These are phyloP conservation scores for Fusarium anguioides DNA, from an alignment of 2,329 filamentous ascomycete genomes.

Conservation along the genomic window DNA sequence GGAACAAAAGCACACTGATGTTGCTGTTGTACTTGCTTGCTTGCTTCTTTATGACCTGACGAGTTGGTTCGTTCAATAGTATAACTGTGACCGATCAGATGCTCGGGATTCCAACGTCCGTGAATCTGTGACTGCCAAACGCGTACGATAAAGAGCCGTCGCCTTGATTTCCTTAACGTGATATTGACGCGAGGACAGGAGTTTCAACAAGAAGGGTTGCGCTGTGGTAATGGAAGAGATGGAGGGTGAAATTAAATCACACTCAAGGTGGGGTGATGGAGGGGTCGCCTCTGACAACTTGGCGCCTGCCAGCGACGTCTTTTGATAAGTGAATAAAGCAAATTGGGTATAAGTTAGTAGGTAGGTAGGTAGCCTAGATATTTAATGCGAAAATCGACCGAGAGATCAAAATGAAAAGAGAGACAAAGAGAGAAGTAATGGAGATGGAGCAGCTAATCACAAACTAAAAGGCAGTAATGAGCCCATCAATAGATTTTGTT, in stretches of 20 bases:
- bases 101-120: neutral
- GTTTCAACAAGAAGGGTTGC: neutral
- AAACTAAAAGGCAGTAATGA: neutral
- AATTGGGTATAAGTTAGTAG: too few species aligned
- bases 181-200: neutral
- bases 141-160: neutral
- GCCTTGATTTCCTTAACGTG: neutral
- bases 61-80: slow-evolving; percentile 7
- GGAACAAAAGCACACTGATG: neutral
- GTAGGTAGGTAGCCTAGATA: slow-evolving; percentile 12
- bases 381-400: neutral
- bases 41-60: slow-evolving; percentile 17
- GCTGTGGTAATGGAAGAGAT: neutral
- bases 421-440: neutral
- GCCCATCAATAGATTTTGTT: neutral
- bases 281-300: slow-evolving; percentile 31
- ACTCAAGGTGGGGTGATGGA: slow-evolving; percentile 36
- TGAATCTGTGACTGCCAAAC: slow-evolving; percentile 3
- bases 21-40: neutral
- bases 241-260: neutral
- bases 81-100: slow-evolving; percentile 24
- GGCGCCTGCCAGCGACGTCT: slow-evolving; percentile 27
- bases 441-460: neutral
- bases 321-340: neutral
- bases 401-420: neutral